Percentiles rank a stretch among this genome's conserved stretches.
phyloP scores from a whole-genome alignment of 306 rosid genomes.

The Cajanus cajan region DNA sequence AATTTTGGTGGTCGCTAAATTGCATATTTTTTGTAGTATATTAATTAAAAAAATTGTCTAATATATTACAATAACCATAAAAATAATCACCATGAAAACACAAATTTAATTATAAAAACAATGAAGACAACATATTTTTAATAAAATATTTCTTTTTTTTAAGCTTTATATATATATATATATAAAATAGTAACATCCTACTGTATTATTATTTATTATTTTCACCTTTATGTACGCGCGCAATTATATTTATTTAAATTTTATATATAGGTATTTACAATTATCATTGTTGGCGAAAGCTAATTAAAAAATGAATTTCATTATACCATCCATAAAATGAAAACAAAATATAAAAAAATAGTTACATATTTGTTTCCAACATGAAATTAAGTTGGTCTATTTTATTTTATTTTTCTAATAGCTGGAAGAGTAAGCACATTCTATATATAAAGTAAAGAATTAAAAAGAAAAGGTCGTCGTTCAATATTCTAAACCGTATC shows the following conservation, averaged over 20 bases:
- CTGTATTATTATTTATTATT: background rate
- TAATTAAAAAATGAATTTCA: background rate
- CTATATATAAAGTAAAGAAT: too few species aligned
- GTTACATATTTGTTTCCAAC: background rate
- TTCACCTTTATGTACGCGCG: too few species aligned
- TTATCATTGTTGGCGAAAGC: background rate
- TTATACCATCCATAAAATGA: background rate
- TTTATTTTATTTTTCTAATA: background rate
- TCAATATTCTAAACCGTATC: background rate
- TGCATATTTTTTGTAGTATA: too few species aligned
- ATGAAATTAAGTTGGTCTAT: background rate
- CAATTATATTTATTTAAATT: background rate
- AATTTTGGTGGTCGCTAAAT: too few species aligned
- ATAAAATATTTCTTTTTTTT: too few species aligned
- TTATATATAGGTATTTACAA: background rate
- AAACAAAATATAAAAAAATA: background rate
- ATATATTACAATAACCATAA: background rate
- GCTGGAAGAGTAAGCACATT: background rate
- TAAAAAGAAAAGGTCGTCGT: background rate
- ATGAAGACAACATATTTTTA: too few species aligned
- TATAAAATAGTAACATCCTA: background rate
- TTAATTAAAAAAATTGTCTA: background rate
- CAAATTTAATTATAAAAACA: background rate
- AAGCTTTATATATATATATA: background rate
- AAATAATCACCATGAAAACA: too few species aligned